Conservation (phyloP, 768 basidiomycete species). For the Coprinopsis strossmayeri region DNA sequence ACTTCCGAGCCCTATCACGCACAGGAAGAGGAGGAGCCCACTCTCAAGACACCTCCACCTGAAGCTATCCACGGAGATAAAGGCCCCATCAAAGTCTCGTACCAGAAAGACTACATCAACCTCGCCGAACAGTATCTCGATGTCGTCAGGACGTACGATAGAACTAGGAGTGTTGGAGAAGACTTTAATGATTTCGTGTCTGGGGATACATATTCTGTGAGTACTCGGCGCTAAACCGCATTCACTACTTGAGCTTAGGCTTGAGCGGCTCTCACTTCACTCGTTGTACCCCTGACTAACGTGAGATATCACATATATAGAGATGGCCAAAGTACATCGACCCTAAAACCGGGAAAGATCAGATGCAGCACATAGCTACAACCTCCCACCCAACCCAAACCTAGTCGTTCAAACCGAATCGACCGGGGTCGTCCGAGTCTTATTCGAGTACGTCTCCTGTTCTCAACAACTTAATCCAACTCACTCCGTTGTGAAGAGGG, state of each 20-base stretch:
- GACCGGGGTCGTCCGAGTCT: conserved; percentile 39
- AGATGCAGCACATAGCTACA: conserved; percentile 48
- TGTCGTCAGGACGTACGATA: conserved; percentile 45
- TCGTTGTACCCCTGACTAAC: no score
- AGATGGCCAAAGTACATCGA: no score
- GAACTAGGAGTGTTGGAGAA: conserved; percentile 32
- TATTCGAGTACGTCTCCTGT: conserved; percentile 37
- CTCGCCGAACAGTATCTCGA: conserved; percentile 40
- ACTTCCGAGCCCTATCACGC: not conserved
- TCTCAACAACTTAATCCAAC: no score
- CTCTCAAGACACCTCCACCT: no score
- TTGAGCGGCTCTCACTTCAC: no score
- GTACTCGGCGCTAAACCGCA: no score
- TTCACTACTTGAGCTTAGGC: no score
- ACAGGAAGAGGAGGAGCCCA: no score
- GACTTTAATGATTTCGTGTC: conserved; percentile 43
- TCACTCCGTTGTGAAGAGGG: no score
- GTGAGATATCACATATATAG: no score
- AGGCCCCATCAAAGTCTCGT: conserved; percentile 48
- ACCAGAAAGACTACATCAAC: conserved; percentile 30
- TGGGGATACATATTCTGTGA: conserved; percentile 39
- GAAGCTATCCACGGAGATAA: conserved; percentile 33
- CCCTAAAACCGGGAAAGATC: conserved; percentile 45
- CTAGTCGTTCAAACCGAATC: conserved; percentile 32
- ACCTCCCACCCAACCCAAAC: conserved; percentile 35